Base-by-base conservation (phyloP, 2,329 filamentous ascomycete genomes). In the Chrysoporthe puriensis region DNA sequence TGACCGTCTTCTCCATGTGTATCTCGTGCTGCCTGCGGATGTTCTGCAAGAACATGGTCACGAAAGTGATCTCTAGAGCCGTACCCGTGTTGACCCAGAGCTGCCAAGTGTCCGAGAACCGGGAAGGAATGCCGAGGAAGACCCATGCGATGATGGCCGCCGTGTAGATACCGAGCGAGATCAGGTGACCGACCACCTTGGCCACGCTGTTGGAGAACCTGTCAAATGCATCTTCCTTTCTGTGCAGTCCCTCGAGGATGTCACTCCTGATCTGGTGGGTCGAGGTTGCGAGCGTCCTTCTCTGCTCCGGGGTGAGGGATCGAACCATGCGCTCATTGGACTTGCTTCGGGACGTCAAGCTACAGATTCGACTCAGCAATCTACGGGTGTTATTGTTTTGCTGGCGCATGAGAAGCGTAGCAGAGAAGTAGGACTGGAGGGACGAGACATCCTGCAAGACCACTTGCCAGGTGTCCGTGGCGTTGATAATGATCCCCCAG, bases 61-160 rank as follows among this genome's bases (percentile, higher is more conserved):
- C 77, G 57, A 83, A 77, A 1, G 79, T 79, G 69, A 83, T 77
- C 62, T 79, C 73, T 32, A 81, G 76, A 0, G 82, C 80, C 0
- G 80, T 81, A 9, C 80, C 79, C 2, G 81, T 80, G 74, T 83
- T 81, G 73, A 81, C 77, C 70, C 80, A 78, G 14, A 80, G 73
- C 72, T 80, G 79, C 79, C 79, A 80, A 7, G 73, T 73, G 69
- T 79, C 72, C 54, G 73, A 75, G 67, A 73, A 80, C 42, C 72
- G 40, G 43, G 73, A 71, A 13, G 70, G 71, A 2, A 73, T 69
- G 1, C 78, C 79, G 18, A 76, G 74, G 43, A 72, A 74, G 11
- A 77, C 67, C 78, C 78, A 80, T 43, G 76, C 70, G 59, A 75
- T 57, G 63, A 80, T 78, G 56, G 77, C 75, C 9, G 72, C 70